Conservation (phyloP, 345 rosid species). For the Syzygium oleosum region DNA sequence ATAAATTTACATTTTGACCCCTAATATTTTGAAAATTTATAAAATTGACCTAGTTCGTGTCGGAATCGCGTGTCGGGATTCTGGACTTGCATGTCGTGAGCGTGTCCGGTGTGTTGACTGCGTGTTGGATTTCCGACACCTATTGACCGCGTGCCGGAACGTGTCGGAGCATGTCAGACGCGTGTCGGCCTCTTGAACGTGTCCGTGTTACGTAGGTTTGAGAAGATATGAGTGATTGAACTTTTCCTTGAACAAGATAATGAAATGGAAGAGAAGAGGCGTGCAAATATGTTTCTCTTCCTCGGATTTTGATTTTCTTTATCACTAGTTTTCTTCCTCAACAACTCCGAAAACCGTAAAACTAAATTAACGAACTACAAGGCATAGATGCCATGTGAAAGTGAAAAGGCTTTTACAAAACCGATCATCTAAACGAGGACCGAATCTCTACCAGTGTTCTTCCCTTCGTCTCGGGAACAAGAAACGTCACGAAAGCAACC, state of each 20-base stretch:
- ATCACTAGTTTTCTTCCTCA: neutral
- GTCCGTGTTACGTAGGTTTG: neutral
- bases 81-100: too few relatives aligned
- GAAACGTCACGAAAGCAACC: slow-evolving; percentile 29
- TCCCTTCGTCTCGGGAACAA: slow-evolving; percentile 71
- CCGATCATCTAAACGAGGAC: slow-evolving; percentile 46
- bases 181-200: too few relatives aligned
- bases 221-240: neutral
- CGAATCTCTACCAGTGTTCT: slow-evolving; percentile 66
- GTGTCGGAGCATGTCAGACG: too few relatives aligned
- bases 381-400: neutral
- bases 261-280: neutral
- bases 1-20: too few relatives aligned
- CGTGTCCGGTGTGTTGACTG: too few relatives aligned
- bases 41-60: too few relatives aligned
- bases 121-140: too few relatives aligned
- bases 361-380: neutral
- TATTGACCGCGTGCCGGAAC: too few relatives aligned
- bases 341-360: neutral
- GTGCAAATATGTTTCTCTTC: neutral
- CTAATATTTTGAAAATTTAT: too few relatives aligned
- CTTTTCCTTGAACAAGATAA: neutral
- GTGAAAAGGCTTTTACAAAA: neutral
- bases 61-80: too few relatives aligned
- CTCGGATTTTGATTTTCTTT: neutral